Evolutionary conservation across 495 filamentous ascomycete species (phyloP).

Genomic region (Aspergillus bridgeri): DNA sequence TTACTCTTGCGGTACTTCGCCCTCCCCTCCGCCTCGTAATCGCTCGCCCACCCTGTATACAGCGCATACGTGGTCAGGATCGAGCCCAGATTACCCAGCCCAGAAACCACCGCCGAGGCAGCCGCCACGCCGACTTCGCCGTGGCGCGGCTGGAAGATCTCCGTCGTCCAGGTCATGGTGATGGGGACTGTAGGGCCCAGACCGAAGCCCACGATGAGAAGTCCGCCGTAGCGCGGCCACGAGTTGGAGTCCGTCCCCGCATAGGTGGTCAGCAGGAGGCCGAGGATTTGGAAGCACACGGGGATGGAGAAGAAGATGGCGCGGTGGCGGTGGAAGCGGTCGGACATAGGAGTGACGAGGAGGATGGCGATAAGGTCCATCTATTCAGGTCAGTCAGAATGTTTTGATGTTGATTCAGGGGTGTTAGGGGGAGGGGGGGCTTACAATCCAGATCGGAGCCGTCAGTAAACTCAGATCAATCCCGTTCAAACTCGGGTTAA

Average conservation of each 20-base stretch:
- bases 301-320: slow-evolving; percentile 79
- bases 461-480: slow-evolving; percentile 78
- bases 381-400: slow-evolving; percentile 31
- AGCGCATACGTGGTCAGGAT: slow-evolving; percentile 87
- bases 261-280: slow-evolving; percentile 76
- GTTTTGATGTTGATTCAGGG: neutral
- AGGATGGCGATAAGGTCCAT: slow-evolving; percentile 89
- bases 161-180: slow-evolving; percentile 89
- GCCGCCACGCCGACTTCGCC: slow-evolving; percentile 92
- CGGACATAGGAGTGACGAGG: slow-evolving; percentile 77
- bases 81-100: slow-evolving; percentile 78
- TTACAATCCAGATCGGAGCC: slow-evolving; percentile 87
- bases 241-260: slow-evolving; percentile 59
- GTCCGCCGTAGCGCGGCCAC: slow-evolving; percentile 83
- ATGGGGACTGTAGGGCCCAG: slow-evolving; percentile 89
- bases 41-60: slow-evolving; percentile 79
- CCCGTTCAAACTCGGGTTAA: slow-evolving; percentile 66
- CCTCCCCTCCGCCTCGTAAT: slow-evolving; percentile 58
- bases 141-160: slow-evolving; percentile 86
- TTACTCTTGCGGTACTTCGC: slow-evolving; percentile 81
- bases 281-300: slow-evolving; percentile 75
- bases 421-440: too few relatives aligned
- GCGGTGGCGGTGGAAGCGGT: slow-evolving; percentile 79
- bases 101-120: slow-evolving; percentile 79
- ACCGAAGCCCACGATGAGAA: slow-evolving; percentile 88